Conservation (phyloP, 208 protist genomes). For the Angomonas desouzai region DNA sequence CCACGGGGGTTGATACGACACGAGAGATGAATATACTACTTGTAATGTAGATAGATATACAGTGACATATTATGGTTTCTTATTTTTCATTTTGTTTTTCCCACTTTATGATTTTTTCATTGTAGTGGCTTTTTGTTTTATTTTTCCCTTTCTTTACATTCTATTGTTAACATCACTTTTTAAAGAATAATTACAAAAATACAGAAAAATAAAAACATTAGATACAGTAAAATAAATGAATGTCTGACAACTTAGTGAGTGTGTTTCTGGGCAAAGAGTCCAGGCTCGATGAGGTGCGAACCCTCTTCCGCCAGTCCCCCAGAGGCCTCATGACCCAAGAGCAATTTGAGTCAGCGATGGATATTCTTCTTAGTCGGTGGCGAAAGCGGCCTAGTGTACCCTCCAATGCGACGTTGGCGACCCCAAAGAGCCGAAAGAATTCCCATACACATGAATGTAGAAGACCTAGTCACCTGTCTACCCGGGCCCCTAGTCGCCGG, state of each 20-base stretch:
- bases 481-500: background rate
- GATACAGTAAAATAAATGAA: background rate
- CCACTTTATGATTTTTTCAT: background rate
- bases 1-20: constrained; percentile 45
- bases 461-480: background rate
- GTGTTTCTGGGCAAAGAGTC: background rate
- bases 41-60: constrained; percentile 3
- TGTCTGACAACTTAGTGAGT: background rate
- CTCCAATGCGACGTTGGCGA: background rate
- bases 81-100: background rate
- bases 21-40: too few relatives aligned
- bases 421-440: background rate
- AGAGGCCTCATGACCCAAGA: background rate
- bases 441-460: background rate
- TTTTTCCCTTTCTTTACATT: background rate
- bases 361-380: background rate
- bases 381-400: background rate
- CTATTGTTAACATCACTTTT: too few relatives aligned
- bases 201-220: background rate
- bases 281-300: background rate
- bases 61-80: background rate
- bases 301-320: background rate
- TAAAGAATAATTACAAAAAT: background rate
- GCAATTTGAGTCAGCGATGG: background rate
- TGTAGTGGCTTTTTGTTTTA: background rate